A percentile compares a stretch with the other conserved stretches of the same genome.
phyloP scores from a whole-genome alignment of 768 basidiomycete genomes.

The Lactifluus rugatus region DNA sequence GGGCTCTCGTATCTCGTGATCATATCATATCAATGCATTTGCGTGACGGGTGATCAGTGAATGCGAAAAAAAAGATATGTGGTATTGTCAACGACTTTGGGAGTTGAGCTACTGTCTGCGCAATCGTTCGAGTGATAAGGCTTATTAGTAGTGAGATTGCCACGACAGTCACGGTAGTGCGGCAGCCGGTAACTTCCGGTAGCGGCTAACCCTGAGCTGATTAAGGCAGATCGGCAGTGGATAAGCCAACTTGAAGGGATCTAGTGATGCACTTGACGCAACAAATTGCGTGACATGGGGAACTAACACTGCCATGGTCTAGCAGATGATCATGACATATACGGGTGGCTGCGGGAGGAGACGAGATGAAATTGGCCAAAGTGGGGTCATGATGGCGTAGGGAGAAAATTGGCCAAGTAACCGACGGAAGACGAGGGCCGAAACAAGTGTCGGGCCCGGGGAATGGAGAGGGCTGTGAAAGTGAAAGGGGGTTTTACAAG shows the following conservation, averaged over 20 bases:
- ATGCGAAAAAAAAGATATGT: neutral
- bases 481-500: neutral
- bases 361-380: neutral
- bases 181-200: neutral
- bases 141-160: neutral
- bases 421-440: neutral
- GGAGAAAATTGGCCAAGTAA: neutral
- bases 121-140: too few species aligned
- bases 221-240: constrained; percentile 1
- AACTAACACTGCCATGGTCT: too few species aligned
- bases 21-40: too few species aligned
- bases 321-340: neutral
- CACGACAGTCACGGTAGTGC: too few species aligned
- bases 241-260: neutral
- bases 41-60: neutral
- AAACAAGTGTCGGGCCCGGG: neutral
- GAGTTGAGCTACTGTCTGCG: neutral
- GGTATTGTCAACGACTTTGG: neutral
- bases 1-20: neutral
- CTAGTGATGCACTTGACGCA: neutral
- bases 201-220: neutral
- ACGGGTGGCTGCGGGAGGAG: neutral
- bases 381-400: neutral
- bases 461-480: constrained; percentile 6
- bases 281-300: constrained; percentile 7